Evolutionary conservation across 768 basidiomycete species (phyloP).

Genomic region (Sarcodon sp.): DNA sequence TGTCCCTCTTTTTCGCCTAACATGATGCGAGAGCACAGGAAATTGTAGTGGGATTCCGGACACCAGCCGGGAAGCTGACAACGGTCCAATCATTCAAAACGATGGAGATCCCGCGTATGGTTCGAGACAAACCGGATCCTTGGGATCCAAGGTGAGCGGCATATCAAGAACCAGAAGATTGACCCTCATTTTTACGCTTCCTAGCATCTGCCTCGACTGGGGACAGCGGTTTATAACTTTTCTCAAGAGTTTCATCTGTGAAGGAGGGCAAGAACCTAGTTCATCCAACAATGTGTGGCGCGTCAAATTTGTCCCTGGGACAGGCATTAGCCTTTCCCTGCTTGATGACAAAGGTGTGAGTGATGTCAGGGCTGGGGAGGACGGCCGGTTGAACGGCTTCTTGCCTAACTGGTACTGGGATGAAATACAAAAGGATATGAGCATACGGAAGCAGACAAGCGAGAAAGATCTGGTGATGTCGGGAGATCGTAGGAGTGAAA

Average conservation of each 20-base stretch:
- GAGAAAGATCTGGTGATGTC: too few relatives aligned
- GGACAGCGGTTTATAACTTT: conserved; percentile 49
- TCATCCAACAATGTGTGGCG: conserved; percentile 43
- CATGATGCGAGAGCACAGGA: conserved; percentile 33
- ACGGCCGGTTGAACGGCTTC: conserved; percentile 52
- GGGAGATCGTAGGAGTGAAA: too few relatives aligned
- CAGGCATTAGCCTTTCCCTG: conserved; percentile 36
- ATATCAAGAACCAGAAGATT: too few relatives aligned
- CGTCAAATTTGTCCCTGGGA: conserved; percentile 45
- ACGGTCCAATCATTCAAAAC: conserved; percentile 68
- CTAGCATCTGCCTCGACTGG: conserved; percentile 52
- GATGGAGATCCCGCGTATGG: conserved; percentile 62
- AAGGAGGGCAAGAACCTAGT: too few relatives aligned
- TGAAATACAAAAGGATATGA: conserved; percentile 5
- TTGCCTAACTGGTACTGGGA: conserved; percentile 62
- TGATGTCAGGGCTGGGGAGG: conserved; percentile 55
- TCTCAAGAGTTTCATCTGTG: conserved; percentile 17
- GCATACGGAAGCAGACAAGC: too few relatives aligned
- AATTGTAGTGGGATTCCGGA: conserved; percentile 81
- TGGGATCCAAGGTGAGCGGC: conserved; percentile 51
- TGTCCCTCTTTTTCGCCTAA: background rate
- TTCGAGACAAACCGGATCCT: conserved; percentile 57
- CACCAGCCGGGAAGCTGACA: conserved; percentile 53
- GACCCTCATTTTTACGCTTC: too few relatives aligned
- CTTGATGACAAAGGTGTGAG: conserved; percentile 35